These are phyloP conservation scores for Neoboletus brunneissimus DNA, from an alignment of 768 basidiomycete species.

Conservation along the genomic window DNA sequence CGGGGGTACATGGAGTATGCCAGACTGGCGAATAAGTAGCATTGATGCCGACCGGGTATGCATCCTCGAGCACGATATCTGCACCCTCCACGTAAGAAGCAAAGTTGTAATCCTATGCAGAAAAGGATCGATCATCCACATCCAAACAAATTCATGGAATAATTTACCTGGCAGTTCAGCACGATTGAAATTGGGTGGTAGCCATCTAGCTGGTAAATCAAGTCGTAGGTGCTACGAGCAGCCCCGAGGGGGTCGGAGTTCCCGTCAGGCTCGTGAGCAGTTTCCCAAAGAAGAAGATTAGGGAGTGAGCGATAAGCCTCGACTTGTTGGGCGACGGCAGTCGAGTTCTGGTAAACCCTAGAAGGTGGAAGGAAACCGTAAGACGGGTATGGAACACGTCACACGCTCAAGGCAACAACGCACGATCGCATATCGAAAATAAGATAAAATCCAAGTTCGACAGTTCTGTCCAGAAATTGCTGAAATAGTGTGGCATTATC, in stretches of 20 bases:
- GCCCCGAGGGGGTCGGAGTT: constrained; percentile 63
- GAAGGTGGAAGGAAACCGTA: background rate
- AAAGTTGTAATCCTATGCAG: constrained; percentile 60
- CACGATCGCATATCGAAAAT: constrained; percentile 78
- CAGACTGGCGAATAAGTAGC: constrained; percentile 59
- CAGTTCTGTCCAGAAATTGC: constrained; percentile 18
- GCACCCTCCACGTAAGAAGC: constrained; percentile 55
- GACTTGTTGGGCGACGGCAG: constrained; percentile 61
- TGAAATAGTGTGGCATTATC: constrained; percentile 44
- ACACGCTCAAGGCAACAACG: background rate
- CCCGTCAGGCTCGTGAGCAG: constrained; percentile 72
- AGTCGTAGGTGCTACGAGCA: constrained; percentile 43
- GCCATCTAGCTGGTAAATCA: constrained; percentile 48
- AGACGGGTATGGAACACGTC: background rate
- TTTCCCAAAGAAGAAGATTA: constrained; percentile 71
- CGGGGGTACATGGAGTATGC: constrained; percentile 56
- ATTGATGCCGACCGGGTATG: constrained; percentile 48
- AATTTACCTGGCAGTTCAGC: constrained; percentile 43
- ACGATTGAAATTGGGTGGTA: constrained; percentile 60
- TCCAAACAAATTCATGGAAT: background rate
- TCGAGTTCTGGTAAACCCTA: constrained; percentile 59
- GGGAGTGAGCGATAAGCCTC: constrained; percentile 59
- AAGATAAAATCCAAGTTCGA: constrained; percentile 45
- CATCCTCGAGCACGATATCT: constrained; percentile 61
- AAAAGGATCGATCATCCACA: background rate